These are phyloP conservation scores for Pleurotus tuber-regium DNA, from an alignment of 768 basidiomycete species.

Conservation along the genomic window DNA sequence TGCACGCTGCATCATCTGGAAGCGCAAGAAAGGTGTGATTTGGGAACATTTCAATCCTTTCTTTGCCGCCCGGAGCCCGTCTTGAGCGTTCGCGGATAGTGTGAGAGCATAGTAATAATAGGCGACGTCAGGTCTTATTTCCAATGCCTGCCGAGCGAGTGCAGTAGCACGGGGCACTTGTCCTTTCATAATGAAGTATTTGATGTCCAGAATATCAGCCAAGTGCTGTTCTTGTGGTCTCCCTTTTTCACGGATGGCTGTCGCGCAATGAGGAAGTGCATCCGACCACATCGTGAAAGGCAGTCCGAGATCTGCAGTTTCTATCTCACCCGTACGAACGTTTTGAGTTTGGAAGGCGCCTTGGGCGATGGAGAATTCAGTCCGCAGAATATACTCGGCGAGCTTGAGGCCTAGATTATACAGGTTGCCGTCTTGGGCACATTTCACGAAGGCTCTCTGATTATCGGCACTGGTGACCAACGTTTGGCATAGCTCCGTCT, in stretches of 20 bases:
- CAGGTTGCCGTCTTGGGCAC: constrained; percentile 45
- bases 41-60: constrained; percentile 60
- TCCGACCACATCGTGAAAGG: constrained; percentile 62
- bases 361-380: constrained; percentile 61
- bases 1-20: constrained; percentile 58
- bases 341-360: constrained; percentile 50
- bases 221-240: constrained; percentile 41
- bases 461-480: constrained; percentile 39
- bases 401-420: constrained; percentile 49
- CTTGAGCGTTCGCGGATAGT: constrained; percentile 42
- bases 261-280: constrained; percentile 57
- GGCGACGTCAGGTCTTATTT: constrained; percentile 55
- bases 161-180: constrained; percentile 47
- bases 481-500: constrained; percentile 47
- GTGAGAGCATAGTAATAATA: constrained; percentile 67
- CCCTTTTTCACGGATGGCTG: constrained; percentile 47
- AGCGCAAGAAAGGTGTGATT: constrained; percentile 53
- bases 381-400: constrained; percentile 47
- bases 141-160: constrained; percentile 43
- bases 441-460: constrained; percentile 52
- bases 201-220: constrained; percentile 67
- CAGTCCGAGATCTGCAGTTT: constrained; percentile 44
- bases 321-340: constrained; percentile 37
- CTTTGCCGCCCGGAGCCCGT: constrained; percentile 61
- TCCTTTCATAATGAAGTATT: constrained; percentile 48